phyloP scores from a whole-genome alignment of 108 stramenopile species.

The Conticribra guillardii region DNA sequence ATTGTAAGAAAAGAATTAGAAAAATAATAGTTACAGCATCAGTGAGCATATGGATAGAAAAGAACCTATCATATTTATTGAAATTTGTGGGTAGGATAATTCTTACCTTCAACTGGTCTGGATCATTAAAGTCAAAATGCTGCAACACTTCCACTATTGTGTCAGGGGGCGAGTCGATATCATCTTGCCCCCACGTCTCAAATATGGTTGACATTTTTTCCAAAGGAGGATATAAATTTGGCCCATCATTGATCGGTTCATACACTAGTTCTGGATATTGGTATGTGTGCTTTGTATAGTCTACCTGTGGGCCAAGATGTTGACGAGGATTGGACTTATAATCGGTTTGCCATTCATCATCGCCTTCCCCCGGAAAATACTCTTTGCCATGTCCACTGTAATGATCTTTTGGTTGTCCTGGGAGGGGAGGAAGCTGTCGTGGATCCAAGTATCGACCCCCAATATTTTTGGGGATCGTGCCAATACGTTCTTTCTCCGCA shows the following conservation, averaged over 20 bases:
- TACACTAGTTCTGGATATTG: conserved; percentile 57
- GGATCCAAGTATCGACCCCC: conserved; percentile 40
- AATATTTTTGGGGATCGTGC: too few relatives aligned
- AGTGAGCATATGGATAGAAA: too few relatives aligned
- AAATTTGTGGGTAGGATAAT: background rate
- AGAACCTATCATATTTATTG: too few relatives aligned
- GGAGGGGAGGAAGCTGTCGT: conserved; percentile 44
- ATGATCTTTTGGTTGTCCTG: conserved; percentile 24
- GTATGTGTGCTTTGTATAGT: conserved; percentile 70
- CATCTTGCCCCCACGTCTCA: conserved; percentile 82
- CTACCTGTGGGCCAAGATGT: conserved; percentile 54
- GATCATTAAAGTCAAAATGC: conserved; percentile 80
- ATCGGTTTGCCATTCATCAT: conserved; percentile 44
- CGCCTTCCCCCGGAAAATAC: conserved; percentile 29
- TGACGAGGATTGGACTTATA: background rate
- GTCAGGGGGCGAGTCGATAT: conserved; percentile 67
- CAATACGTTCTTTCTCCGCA: too few relatives aligned
- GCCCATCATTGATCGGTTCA: conserved; percentile 55
- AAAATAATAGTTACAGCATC: too few relatives aligned
- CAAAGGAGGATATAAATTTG: conserved; percentile 77
- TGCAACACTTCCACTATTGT: conserved; percentile 63
- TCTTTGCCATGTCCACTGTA: conserved; percentile 18
- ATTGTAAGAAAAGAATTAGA: too few relatives aligned
- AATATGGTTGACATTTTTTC: conserved; percentile 59
- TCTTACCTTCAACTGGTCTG: conserved; percentile 56